Conservation (phyloP, 257 asterid species). For the Gardenia jasminoides region DNA sequence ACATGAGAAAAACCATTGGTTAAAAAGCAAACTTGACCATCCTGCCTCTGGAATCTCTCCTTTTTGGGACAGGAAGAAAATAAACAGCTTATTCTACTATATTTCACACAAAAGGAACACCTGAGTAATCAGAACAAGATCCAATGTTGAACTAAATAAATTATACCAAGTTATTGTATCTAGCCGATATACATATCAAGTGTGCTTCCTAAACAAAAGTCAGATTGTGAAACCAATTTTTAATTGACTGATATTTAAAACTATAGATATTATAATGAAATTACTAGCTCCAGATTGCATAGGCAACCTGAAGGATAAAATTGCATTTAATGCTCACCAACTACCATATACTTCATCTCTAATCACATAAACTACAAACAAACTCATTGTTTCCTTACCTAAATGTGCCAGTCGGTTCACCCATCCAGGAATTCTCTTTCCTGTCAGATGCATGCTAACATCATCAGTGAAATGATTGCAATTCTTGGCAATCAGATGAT, state of each 20-base stretch:
- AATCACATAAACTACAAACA: slow-evolving; percentile 7
- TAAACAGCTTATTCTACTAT: background rate
- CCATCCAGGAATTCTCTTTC: slow-evolving; percentile 88
- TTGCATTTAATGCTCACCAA: background rate
- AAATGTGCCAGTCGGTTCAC: slow-evolving; percentile 87
- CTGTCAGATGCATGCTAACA: slow-evolving; percentile 67
- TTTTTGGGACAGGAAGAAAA: background rate
- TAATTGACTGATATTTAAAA: background rate
- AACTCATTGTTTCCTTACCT: slow-evolving; percentile 41
- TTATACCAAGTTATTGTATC: background rate
- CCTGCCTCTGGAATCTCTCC: background rate
- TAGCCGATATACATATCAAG: background rate
- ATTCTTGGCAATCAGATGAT: slow-evolving; percentile 82
- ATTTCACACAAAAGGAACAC: background rate
- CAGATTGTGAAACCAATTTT: background rate
- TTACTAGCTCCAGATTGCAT: background rate
- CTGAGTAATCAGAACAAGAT: background rate
- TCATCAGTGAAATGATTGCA: slow-evolving; percentile 95
- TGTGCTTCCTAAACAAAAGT: background rate
- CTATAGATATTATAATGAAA: background rate
- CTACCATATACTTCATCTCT: background rate
- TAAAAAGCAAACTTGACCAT: background rate
- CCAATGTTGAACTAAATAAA: background rate
- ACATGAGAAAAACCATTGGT: background rate
- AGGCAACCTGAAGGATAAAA: background rate